Evolutionary conservation across 345 rosid species (phyloP).

Genomic region (Combretum micranthum): DNA sequence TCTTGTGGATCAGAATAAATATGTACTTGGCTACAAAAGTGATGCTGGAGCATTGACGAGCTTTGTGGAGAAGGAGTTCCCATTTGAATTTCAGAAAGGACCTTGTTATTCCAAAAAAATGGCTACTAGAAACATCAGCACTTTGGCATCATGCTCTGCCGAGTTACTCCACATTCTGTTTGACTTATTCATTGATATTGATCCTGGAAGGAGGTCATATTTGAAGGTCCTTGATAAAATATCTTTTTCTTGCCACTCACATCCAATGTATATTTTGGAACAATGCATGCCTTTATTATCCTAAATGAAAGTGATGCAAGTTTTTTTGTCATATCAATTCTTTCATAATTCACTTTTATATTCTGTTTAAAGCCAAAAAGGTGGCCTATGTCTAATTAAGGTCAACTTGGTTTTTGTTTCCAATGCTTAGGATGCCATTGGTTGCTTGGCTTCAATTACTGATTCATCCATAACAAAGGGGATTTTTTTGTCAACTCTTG

Average conservation of each 20-base stretch:
- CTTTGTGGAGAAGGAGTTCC: constrained; percentile 20
- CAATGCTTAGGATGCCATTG: constrained; percentile 66
- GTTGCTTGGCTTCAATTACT: constrained; percentile 71
- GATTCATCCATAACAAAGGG: constrained; percentile 62
- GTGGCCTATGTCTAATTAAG: no score
- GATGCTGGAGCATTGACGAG: constrained; percentile 20
- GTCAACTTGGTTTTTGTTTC: constrained; percentile 5
- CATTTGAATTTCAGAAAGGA: constrained; percentile 22
- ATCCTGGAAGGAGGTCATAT: constrained; percentile 35
- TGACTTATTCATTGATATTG: constrained; percentile 44
- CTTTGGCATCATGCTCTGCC: constrained; percentile 53
- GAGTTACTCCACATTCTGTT: constrained; percentile 67
- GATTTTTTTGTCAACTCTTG: constrained; percentile 42
- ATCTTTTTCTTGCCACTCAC: not conserved
- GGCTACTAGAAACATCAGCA: constrained; percentile 61
- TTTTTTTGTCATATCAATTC: not conserved
- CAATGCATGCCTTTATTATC: not conserved
- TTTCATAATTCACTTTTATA: not conserved
- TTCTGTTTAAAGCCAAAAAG: not conserved
- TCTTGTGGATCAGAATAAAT: constrained; percentile 77
- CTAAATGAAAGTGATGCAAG: not conserved
- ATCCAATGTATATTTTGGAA: not conserved
- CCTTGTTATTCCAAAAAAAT: constrained; percentile 52
- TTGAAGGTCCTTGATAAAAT: constrained; percentile 46
- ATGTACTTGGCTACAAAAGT: constrained; percentile 23